Base-by-base conservation (phyloP, 1,139 yeast species). In the Candida smagusa region DNA sequence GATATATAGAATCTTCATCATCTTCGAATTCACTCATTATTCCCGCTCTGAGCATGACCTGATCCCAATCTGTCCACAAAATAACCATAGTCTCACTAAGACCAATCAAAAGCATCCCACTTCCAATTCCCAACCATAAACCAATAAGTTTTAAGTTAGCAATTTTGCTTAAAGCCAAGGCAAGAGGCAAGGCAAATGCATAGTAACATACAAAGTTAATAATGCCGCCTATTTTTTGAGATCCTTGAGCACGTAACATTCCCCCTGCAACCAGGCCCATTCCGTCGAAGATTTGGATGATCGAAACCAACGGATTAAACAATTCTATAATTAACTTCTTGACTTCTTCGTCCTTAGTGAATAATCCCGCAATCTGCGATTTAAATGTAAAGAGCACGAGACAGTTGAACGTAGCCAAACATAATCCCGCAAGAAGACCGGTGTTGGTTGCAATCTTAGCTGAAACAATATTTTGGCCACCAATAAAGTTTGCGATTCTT, bases 81-180 rank as follows among this genome's bases (percentile, higher is more conserved):
- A 71, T 66, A 9, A 69, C 64, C 0, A 52, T 19, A 1, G 66
- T 61, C 50, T 90, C 95, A 13, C 75, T 67, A 0, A 73, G 36
- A 1, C 89, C 89, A 44, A 92, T 88, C 25, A 79, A 48, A 27
- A 81, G 56, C 74, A 89, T 74, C 0, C 95, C 97, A 30, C 77
- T 57, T 1, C 92, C 87, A 40, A 88, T 77, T 6, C 96, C 96
- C n/a, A 81, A 50, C 98, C 98, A 92, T 38, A 92, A 65, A 0
- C 97, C 97, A 22, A 63, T 56, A 8, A 89, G 65, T 39, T 75
- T 68, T 59, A 74, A 59, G 33, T 74, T 74, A 7, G 65, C 61
- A 24, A 64, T 56, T 55, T 81, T 82, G 28, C 89, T 82, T 29
- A 88, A 65, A 2, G 72, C 52, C 41, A 85, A 58, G 0, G 90